Evolutionary conservation across 2,329 filamentous ascomycete genomes (phyloP).

Genomic region (Fusarium mangiferae): DNA sequence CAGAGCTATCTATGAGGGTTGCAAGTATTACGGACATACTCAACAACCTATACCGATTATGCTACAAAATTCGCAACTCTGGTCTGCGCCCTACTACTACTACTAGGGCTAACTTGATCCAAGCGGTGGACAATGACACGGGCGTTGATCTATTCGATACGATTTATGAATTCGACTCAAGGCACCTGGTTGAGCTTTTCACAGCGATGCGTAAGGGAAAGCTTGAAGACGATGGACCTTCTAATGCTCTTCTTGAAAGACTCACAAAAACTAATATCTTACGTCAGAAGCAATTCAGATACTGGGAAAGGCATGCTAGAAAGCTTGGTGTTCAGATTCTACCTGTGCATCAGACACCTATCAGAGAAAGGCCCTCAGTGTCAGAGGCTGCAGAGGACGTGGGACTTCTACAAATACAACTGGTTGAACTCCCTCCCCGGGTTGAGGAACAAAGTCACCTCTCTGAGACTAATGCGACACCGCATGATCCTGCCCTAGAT

Average conservation of each 20-base stretch:
- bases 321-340: background rate
- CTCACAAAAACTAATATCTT: accelerated
- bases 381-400: accelerated
- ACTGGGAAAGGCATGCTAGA: background rate
- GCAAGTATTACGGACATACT: background rate
- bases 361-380: accelerated
- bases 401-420: accelerated
- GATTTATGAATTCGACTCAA: background rate
- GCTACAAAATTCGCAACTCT: background rate
- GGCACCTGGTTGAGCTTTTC: background rate
- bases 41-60: background rate
- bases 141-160: background rate
- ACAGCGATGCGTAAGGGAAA: accelerated
- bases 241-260: background rate
- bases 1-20: background rate
- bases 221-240: accelerated
- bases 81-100: accelerated
- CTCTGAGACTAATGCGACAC: background rate
- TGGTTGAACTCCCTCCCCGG: accelerated
- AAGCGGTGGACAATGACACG: background rate
- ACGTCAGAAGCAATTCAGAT: background rate
- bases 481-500: background rate
- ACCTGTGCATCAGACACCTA: background rate
- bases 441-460: background rate
- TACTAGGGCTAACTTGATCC: accelerated